Percentiles rank a stretch among this genome's conserved stretches.
phyloP scores from a whole-genome alignment of 2,329 filamentous ascomycete species.

The Metarhizium rileyi region DNA sequence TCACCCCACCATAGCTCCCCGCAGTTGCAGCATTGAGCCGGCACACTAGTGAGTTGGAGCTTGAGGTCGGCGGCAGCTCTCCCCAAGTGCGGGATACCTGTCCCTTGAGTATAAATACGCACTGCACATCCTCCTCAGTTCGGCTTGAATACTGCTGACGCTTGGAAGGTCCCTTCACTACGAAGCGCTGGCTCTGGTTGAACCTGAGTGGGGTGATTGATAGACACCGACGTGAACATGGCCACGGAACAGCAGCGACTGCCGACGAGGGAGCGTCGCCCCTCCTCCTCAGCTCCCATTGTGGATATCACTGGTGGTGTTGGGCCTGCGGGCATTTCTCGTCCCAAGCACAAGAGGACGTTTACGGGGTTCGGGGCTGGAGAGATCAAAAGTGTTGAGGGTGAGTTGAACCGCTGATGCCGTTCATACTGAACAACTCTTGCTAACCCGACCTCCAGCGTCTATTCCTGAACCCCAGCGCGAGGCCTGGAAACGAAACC shows the following conservation, averaged over 20 bases:
- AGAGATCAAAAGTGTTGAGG: slow-evolving; percentile 92
- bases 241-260: slow-evolving; percentile 28
- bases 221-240: slow-evolving; percentile 17
- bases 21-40: neutral
- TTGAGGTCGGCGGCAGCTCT: neutral
- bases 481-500: slow-evolving; percentile 61
- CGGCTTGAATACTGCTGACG: neutral
- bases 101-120: neutral
- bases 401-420: slow-evolving; percentile 38
- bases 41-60: neutral
- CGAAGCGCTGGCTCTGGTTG: neutral
- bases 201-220: too few relatives aligned
- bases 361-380: slow-evolving; percentile 82
- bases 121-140: neutral
- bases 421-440: neutral
- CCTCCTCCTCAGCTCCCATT: slow-evolving; percentile 73
- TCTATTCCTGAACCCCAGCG: slow-evolving; percentile 83
- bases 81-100: neutral
- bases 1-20: slow-evolving; percentile 6
- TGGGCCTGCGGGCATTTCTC: slow-evolving; percentile 71
- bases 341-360: slow-evolving; percentile 96
- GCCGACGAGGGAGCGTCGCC: slow-evolving; percentile 63
- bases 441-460: slow-evolving; percentile 28
- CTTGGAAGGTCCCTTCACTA: too few relatives aligned
- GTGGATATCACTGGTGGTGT: slow-evolving; percentile 79